These are phyloP conservation scores for Starmera amethionina DNA, from an alignment of 805 yeast genomes.

Conservation along the genomic window DNA sequence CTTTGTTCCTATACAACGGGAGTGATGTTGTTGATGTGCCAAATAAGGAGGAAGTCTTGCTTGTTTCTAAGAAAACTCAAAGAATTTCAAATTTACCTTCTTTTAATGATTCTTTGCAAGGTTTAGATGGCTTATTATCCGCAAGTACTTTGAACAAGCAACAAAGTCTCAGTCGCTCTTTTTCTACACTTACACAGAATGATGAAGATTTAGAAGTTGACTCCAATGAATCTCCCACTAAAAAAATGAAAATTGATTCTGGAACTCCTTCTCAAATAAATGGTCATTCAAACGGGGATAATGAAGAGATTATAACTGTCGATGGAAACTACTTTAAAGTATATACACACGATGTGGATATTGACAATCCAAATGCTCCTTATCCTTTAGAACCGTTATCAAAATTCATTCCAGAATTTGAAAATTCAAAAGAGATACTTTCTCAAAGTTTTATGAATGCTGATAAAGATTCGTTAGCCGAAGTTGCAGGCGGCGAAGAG, in stretches of 20 bases:
- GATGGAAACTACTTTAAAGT: constrained; percentile 10
- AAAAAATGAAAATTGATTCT: constrained; percentile 19
- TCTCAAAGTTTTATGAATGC: constrained; percentile 42
- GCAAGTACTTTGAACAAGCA: constrained; percentile 11
- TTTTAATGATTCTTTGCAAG: constrained; percentile 1
- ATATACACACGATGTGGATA: constrained; percentile 27
- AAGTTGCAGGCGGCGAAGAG: constrained; percentile 19
- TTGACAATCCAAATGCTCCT: constrained; percentile 35
- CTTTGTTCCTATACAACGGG: constrained; percentile 45
- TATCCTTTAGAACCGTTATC: constrained; percentile 38
- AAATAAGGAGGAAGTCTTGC: constrained; percentile 37
- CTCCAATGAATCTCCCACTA: constrained; percentile 26
- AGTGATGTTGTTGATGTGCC: constrained; percentile 31
- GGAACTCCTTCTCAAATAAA: background rate
- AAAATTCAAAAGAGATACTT: constrained; percentile 32
- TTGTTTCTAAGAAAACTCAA: constrained; percentile 22
- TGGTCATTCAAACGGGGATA: background rate
- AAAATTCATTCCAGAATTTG: constrained; percentile 20
- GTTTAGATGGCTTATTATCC: constrained; percentile 6
- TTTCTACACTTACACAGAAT: constrained; percentile 23
- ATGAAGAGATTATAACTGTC: background rate
- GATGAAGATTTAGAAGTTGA: constrained; percentile 16
- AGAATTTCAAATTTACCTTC: constrained; percentile 1
- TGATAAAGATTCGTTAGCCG: constrained; percentile 22
- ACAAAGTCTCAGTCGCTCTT: constrained; percentile 16